Evolutionary conservation across 2,329 filamentous ascomycete genomes (phyloP).

Genomic region (Colletotrichum camelliae): DNA sequence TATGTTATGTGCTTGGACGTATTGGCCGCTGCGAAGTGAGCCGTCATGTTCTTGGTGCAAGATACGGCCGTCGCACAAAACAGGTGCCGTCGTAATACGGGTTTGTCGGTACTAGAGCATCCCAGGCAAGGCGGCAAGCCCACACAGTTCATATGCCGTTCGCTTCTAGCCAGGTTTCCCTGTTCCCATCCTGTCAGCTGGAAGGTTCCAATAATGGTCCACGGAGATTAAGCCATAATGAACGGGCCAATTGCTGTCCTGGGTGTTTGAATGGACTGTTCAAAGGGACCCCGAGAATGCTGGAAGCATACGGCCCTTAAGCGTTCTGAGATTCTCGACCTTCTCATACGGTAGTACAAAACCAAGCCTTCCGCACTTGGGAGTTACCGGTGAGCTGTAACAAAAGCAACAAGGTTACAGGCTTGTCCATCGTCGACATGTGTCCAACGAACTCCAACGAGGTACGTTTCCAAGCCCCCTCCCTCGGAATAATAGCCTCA

Average conservation of each 20-base stretch:
- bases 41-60: not conserved
- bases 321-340: not conserved
- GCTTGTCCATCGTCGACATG: not conserved
- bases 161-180: not conserved
- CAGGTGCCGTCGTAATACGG: not conserved
- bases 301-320: not conserved
- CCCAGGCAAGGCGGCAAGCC: not conserved
- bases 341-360: not conserved
- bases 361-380: not conserved
- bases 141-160: not conserved
- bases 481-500: not conserved
- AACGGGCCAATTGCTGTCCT: not conserved
- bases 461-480: not conserved
- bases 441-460: not conserved
- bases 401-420: not conserved
- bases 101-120: not conserved
- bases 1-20: not conserved
- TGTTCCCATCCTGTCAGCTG: not conserved
- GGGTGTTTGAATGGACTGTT: not conserved
- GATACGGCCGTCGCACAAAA: not conserved
- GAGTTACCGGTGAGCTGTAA: not conserved
- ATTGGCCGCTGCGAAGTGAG: not conserved
- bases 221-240: not conserved
- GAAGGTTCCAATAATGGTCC: not conserved
- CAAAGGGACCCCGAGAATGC: not conserved